Conservation (phyloP, 805 yeast genomes). For the Cyberlindnera xylosilytica region DNA sequence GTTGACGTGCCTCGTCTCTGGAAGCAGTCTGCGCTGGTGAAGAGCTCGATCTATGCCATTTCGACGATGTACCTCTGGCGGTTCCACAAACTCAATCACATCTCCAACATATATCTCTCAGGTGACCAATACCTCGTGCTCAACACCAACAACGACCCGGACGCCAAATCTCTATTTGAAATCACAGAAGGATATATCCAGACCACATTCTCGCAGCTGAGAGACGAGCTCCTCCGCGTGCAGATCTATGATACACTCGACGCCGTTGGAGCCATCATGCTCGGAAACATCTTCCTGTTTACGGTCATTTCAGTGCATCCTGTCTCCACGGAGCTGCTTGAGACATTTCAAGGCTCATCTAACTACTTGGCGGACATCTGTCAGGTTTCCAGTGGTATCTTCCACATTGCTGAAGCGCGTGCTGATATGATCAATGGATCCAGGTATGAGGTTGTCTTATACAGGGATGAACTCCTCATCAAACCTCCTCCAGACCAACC, state of each 20-base stretch:
- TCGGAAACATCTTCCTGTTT: conserved; percentile 20
- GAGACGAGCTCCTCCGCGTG: conserved; percentile 1
- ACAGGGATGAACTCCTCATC: conserved; percentile 12
- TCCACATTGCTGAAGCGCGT: conserved; percentile 4
- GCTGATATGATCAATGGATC: conserved; percentile 11
- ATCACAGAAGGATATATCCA: conserved; percentile 17
- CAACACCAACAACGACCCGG: conserved; percentile 9
- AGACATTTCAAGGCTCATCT: conserved; percentile 12
- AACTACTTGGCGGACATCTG: conserved; percentile 14
- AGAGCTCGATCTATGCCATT: conserved; percentile 19
- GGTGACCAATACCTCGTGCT: conserved; percentile 14
- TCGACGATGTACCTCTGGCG: conserved; percentile 22
- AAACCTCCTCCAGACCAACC: conserved; percentile 7
- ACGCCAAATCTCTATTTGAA: conserved; percentile 11
- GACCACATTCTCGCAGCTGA: conserved; percentile 11
- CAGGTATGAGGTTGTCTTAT: conserved; percentile 13
- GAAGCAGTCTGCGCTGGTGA: conserved; percentile 16
- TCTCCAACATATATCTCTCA: conserved; percentile 16
- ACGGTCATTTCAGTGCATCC: conserved; percentile 23
- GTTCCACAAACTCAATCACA: conserved; percentile 15
- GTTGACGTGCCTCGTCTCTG: conserved; percentile 21
- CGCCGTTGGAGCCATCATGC: conserved; percentile 15
- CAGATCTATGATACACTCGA: conserved; percentile 1
- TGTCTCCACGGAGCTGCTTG: conserved; percentile 13
- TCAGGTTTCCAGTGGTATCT: conserved; percentile 17